A percentile compares a stretch with the other conserved stretches of the same genome.
These are phyloP conservation scores for Phytophthora kernoviae DNA, from an alignment of 352 stramenopile genomes.

Conservation along the genomic window DNA sequence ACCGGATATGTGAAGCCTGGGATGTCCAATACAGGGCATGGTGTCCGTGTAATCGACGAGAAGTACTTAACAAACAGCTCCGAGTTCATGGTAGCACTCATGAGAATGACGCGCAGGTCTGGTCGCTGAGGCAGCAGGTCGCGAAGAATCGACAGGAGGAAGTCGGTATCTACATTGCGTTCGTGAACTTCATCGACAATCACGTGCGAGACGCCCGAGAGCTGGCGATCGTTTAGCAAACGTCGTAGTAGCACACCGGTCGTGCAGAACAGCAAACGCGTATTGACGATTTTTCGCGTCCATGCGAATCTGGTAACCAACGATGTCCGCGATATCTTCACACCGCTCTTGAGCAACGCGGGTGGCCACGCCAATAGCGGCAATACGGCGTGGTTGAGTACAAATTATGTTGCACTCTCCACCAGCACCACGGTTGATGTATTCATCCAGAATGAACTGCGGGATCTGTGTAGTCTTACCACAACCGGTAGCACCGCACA, in stretches of 20 bases:
- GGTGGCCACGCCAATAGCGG: conserved; percentile 96
- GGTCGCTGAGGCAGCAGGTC: conserved; percentile 74
- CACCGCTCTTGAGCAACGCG: conserved; percentile 95
- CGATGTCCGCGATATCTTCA: conserved; percentile 83
- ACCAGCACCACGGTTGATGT: conserved; percentile 78
- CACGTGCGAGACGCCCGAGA: conserved; percentile 94
- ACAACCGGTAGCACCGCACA: conserved; percentile 96
- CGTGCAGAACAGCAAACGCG: conserved; percentile 95
- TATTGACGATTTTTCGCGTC: conserved; percentile 92
- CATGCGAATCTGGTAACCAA: conserved; percentile 97
- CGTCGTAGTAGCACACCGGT: conserved; percentile 95
- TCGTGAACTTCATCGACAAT: conserved; percentile 99
- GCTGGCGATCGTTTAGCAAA: conserved; percentile 89
- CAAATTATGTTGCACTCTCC: conserved; percentile 96
- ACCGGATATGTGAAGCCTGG: conserved; percentile 88
- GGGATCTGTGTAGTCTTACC: conserved; percentile 97
- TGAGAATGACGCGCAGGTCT: conserved; percentile 93
- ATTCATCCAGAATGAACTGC: conserved; percentile 97
- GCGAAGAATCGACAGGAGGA: conserved; percentile 94
- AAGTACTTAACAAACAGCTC: conserved; percentile 90
- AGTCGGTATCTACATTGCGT: conserved; percentile 96
- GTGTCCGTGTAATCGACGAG: conserved; percentile 44
- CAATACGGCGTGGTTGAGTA: conserved; percentile 95
- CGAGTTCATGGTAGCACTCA: conserved; percentile 96
- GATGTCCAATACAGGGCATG: conserved; percentile 83